Percentiles rank a stretch among this genome's conserved stretches.
Conservation (phyloP, 139 green algal species). For the Coccomyxa sp. region DNA sequence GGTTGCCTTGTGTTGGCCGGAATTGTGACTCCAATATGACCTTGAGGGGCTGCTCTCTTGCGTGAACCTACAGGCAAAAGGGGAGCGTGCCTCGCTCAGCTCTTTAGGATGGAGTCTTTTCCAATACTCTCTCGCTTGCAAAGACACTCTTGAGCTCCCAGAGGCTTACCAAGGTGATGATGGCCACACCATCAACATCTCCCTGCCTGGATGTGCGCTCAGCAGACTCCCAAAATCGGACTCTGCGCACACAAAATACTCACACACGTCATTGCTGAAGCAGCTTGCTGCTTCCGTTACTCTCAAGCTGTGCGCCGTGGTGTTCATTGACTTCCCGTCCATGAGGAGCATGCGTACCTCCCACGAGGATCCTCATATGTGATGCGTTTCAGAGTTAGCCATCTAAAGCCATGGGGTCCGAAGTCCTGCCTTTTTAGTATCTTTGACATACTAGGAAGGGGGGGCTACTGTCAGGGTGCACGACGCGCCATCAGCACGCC, state of each 20-base stretch:
- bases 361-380: constrained; percentile 6
- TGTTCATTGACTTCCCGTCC: not conserved
- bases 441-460: constrained; percentile 2
- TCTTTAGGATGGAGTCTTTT: too few species aligned
- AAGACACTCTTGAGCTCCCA: too few species aligned
- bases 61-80: constrained; percentile 15
- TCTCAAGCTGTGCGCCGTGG: not conserved
- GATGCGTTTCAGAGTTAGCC: constrained; percentile 38
- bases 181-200: constrained; percentile 38
- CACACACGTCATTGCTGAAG: not conserved
- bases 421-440: constrained; percentile 19
- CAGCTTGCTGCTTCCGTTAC: not conserved
- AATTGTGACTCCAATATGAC: constrained; percentile 43
- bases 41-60: constrained; percentile 7
- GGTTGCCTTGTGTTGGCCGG: constrained; percentile 32
- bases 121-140: too few species aligned
- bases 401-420: constrained; percentile 31
- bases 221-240: constrained; percentile 42
- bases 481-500: too few species aligned
- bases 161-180: constrained; percentile 28
- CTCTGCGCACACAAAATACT: constrained; percentile 6
- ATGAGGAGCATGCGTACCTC: not conserved
- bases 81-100: too few species aligned
- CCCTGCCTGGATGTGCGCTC: constrained; percentile 37
- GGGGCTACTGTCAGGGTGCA: too few species aligned